phyloP scores from a whole-genome alignment of 352 stramenopile genomes.

The Phytophthora cactorum region DNA sequence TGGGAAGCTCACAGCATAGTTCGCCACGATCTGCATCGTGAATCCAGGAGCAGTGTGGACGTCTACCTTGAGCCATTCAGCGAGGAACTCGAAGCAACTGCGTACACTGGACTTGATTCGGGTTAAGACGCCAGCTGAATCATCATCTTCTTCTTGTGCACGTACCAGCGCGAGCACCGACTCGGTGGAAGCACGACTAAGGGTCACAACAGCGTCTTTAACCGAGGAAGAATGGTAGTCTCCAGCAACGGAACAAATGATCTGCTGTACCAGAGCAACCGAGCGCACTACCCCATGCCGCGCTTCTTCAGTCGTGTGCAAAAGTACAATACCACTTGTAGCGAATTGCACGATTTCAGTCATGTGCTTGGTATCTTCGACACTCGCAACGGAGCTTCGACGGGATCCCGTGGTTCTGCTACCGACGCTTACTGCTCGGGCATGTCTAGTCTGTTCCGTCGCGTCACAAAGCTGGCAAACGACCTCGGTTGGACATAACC shows the following conservation, averaged over 20 bases:
- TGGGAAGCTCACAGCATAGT: constrained; percentile 45
- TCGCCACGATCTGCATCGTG: constrained; percentile 47
- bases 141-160: constrained; percentile 20
- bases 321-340: constrained; percentile 55
- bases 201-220: constrained; percentile 38
- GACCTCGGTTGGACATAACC: constrained; percentile 49
- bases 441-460: constrained; percentile 38
- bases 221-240: constrained; percentile 28
- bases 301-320: constrained; percentile 53
- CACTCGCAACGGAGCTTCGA: constrained; percentile 22
- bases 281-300: constrained; percentile 44
- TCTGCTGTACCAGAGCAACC: constrained; percentile 41
- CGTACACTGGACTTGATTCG: constrained; percentile 35
- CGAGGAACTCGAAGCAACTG: constrained; percentile 40
- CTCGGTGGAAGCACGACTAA: constrained; percentile 53
- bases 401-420: constrained; percentile 17
- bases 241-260: constrained; percentile 38
- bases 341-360: constrained; percentile 48
- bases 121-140: constrained; percentile 5
- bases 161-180: constrained; percentile 49
- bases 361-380: constrained; percentile 38
- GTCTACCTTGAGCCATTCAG: constrained; percentile 52
- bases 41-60: constrained; percentile 42
- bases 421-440: constrained; percentile 29
- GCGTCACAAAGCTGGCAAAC: constrained; percentile 52